Conservation (phyloP, 2,329 filamentous ascomycete species). For the Neonectria punicea region DNA sequence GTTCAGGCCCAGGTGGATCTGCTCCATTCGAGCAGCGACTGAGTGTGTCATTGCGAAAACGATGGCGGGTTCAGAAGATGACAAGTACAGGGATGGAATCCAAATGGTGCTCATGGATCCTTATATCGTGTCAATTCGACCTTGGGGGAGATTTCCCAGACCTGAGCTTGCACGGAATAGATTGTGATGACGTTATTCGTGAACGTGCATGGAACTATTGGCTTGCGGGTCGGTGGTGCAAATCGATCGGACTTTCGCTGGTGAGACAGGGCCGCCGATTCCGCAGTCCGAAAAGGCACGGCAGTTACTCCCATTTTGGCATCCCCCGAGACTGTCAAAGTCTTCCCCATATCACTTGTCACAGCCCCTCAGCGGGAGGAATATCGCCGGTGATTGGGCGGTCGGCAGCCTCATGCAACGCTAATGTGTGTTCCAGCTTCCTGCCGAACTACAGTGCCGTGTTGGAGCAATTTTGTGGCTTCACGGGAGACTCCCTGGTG, state of each 20-base stretch:
- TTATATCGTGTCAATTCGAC: not conserved
- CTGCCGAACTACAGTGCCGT: not conserved
- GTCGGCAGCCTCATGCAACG: not conserved
- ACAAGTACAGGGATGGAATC: not conserved
- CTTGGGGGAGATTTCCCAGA: not conserved
- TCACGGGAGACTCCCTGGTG: not conserved
- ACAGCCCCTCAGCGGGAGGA: not conserved
- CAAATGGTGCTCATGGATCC: not conserved
- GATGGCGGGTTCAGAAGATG: not conserved
- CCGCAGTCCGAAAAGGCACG: not conserved
- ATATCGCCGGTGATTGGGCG: not conserved
- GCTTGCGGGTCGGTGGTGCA: not conserved
- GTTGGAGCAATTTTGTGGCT: not conserved
- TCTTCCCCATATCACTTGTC: not conserved
- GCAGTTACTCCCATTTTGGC: not conserved
- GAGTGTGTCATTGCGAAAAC: slow-evolving; percentile 13
- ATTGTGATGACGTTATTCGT: not conserved
- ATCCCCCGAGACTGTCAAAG: not conserved
- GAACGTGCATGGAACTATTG: not conserved
- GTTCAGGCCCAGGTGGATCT: slow-evolving; percentile 32
- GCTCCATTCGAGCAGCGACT: slow-evolving; percentile 23
- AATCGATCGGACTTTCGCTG: not conserved
- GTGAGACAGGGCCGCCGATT: not conserved
- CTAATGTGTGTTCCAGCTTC: not conserved
- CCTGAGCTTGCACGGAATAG: not conserved